These are phyloP conservation scores for Saturnispora besseyi DNA, from an alignment of 805 yeast genomes.

Conservation along the genomic window DNA sequence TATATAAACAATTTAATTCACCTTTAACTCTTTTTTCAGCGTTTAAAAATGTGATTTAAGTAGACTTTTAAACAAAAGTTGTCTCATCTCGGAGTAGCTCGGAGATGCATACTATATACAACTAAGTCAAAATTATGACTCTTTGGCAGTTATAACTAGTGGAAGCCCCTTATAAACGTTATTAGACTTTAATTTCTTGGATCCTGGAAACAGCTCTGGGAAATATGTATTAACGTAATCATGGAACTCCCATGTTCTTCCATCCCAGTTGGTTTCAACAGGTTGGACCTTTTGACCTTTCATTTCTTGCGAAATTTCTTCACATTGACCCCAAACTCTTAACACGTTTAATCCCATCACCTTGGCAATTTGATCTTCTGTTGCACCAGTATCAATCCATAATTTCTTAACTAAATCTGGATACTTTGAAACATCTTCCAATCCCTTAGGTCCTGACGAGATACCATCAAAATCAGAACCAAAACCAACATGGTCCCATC, in stretches of 20 bases:
- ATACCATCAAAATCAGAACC: slow-evolving; percentile 50
- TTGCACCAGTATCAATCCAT: slow-evolving; percentile 28
- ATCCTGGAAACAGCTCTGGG: slow-evolving; percentile 32
- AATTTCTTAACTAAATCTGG: slow-evolving; percentile 36
- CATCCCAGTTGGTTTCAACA: slow-evolving; percentile 35
- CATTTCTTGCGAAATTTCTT: slow-evolving; percentile 22
- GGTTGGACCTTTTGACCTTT: slow-evolving; percentile 12
- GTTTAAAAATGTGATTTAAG: neutral
- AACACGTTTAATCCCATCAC: slow-evolving; percentile 39
- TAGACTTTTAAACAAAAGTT: neutral
- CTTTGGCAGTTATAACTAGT: slow-evolving; percentile 1
- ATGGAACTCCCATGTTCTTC: slow-evolving; percentile 34
- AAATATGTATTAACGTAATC: slow-evolving; percentile 23
- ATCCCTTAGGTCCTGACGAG: slow-evolving; percentile 35
- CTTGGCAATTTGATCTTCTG: slow-evolving; percentile 35
- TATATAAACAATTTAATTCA: too few relatives aligned
- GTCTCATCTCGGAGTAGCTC: neutral
- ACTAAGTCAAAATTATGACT: neutral
- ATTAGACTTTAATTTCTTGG: slow-evolving; percentile 9
- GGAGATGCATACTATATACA: neutral
- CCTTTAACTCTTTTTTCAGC: neutral
- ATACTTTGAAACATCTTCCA: slow-evolving; percentile 49
- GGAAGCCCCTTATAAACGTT: slow-evolving; percentile 10
- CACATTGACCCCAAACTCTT: slow-evolving; percentile 40
- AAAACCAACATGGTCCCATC: slow-evolving; percentile 48